Evolutionary conservation across 495 filamentous ascomycete genomes (phyloP).

Genomic region (Aspergillus homomorphus): DNA sequence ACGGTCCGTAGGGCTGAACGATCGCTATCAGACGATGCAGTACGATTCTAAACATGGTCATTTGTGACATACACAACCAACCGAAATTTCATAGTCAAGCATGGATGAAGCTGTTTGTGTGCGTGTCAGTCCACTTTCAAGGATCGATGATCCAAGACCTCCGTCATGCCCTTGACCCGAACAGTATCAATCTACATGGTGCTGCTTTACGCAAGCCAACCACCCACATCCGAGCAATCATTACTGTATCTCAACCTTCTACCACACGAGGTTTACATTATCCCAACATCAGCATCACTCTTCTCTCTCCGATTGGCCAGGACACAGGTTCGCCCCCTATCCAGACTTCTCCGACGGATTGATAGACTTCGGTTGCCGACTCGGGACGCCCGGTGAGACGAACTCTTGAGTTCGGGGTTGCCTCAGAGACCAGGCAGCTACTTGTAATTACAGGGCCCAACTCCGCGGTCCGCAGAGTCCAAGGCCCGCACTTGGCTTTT

Average conservation of each 20-base stretch:
- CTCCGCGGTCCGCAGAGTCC: too few species aligned
- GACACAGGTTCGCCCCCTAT: background rate
- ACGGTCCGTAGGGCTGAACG: background rate
- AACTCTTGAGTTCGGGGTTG: background rate
- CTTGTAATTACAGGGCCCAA: too few species aligned
- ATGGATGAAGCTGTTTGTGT: background rate
- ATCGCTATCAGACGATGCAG: background rate
- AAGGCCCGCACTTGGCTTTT: background rate
- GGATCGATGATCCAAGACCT: background rate
- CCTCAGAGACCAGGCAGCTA: background rate
- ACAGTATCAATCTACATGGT: background rate
- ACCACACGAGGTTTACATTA: too few species aligned
- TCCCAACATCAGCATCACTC: background rate
- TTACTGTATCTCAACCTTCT: background rate
- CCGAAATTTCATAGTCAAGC: background rate
- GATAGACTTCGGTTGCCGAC: background rate
- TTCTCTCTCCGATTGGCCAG: background rate
- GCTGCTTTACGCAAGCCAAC: background rate
- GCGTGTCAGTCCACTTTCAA: background rate
- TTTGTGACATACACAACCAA: background rate
- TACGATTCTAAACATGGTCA: background rate
- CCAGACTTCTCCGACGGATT: background rate
- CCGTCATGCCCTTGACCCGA: background rate
- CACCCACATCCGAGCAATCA: background rate
- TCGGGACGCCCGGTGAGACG: background rate